Evolutionary conservation across 306 rosid genomes (phyloP).

Genomic region (Myrica gale): DNA sequence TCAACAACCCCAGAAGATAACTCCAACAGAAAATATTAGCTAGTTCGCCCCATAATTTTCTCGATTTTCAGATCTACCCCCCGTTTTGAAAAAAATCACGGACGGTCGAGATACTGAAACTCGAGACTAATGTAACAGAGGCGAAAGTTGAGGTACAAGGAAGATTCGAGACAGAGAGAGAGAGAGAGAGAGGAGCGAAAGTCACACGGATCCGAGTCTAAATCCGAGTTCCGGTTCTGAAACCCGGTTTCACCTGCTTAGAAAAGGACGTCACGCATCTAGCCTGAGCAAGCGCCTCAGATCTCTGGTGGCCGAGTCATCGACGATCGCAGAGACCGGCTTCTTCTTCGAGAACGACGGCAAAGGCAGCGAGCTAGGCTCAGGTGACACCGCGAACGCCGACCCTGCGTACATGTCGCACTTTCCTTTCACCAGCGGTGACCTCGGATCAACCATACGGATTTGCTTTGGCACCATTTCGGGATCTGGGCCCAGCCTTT

Average conservation of each 20-base stretch:
- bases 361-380: conserved; percentile 78
- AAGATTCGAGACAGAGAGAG: conserved; percentile 22
- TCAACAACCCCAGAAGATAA: conserved; percentile 18
- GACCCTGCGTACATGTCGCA: conserved; percentile 80
- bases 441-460: conserved; percentile 36
- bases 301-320: conserved; percentile 78
- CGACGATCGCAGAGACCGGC: conserved; percentile 34
- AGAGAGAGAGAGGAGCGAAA: conserved; percentile 12
- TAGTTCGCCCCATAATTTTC: conserved; percentile 30
- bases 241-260: neutral
- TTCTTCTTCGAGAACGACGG: conserved; percentile 76
- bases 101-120: conserved; percentile 35
- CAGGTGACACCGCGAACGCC: conserved; percentile 72
- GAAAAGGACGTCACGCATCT: conserved; percentile 21
- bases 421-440: conserved; percentile 9
- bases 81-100: conserved; percentile 80
- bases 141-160: conserved; percentile 3
- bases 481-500: conserved; percentile 61
- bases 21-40: conserved; percentile 24
- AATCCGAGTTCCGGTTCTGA: conserved; percentile 8
- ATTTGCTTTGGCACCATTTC: conserved; percentile 45
- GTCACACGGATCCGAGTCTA: neutral
- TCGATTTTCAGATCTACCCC: conserved; percentile 46
- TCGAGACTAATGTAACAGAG: conserved; percentile 22
- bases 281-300: conserved; percentile 84